Percentiles rank a stretch among this genome's conserved stretches.
phyloP scores from a whole-genome alignment of 495 filamentous ascomycete species.

The Tetracladium marchalianum region DNA sequence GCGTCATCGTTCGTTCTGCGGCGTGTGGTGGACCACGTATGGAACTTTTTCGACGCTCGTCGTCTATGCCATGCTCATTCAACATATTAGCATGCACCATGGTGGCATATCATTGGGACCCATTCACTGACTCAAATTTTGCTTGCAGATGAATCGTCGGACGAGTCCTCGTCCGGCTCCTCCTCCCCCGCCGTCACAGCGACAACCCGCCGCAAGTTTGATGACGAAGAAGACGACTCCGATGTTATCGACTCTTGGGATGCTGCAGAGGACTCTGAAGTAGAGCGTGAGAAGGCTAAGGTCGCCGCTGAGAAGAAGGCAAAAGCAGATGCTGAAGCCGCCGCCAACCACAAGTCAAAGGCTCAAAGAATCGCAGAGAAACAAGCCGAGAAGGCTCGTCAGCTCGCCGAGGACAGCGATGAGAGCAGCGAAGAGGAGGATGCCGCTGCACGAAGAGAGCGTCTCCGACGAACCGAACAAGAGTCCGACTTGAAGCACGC shows the following conservation, averaged over 20 bases:
- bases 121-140: slow-evolving; percentile 27
- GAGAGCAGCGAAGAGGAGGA: slow-evolving; percentile 53
- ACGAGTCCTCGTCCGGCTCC: slow-evolving; percentile 47
- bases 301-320: slow-evolving; percentile 79
- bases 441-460: slow-evolving; percentile 58
- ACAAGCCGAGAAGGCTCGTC: slow-evolving; percentile 39
- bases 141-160: slow-evolving; percentile 57
- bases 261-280: slow-evolving; percentile 92
- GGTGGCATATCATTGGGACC: slow-evolving; percentile 6
- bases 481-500: slow-evolving; percentile 87
- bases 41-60: no score
- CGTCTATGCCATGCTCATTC: background rate
- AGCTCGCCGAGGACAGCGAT: slow-evolving; percentile 38
- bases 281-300: slow-evolving; percentile 87
- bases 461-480: slow-evolving; percentile 67
- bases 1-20: background rate
- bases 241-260: slow-evolving; percentile 97
- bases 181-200: slow-evolving; percentile 48
- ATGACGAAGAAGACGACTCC: slow-evolving; percentile 70
- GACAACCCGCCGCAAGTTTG: slow-evolving; percentile 64
- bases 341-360: slow-evolving; percentile 86
- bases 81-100: slow-evolving; percentile 5
- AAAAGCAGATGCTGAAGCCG: slow-evolving; percentile 83
- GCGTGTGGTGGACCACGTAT: no score
- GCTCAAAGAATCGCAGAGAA: slow-evolving; percentile 79